These are phyloP conservation scores for Pyrus betulifolia DNA, from an alignment of 306 rosid genomes.

Conservation along the genomic window DNA sequence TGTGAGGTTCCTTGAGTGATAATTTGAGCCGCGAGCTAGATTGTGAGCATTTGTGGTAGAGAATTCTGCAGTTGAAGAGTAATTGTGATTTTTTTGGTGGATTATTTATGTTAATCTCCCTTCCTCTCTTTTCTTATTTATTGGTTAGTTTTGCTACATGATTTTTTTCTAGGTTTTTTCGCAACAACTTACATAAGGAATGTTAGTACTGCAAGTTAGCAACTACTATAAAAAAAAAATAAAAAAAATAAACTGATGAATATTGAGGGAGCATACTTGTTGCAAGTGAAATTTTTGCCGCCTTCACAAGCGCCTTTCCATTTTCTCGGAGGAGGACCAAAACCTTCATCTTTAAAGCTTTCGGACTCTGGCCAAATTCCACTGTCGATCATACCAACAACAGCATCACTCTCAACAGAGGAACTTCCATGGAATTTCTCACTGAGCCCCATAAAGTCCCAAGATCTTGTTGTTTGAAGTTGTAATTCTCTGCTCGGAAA, in stretches of 20 bases:
- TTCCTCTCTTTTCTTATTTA: too few relatives aligned
- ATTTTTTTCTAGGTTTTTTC: too few relatives aligned
- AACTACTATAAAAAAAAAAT: background rate
- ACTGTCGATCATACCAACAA: constrained; percentile 16
- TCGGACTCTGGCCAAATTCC: constrained; percentile 24
- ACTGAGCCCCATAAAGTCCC: constrained; percentile 26
- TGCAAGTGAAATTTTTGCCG: constrained; percentile 24
- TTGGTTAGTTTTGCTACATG: too few relatives aligned
- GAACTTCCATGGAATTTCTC: background rate
- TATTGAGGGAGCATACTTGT: constrained; percentile 6
- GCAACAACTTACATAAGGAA: too few relatives aligned
- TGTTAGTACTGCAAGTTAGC: background rate
- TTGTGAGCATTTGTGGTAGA: too few relatives aligned
- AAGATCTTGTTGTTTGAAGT: constrained; percentile 12
- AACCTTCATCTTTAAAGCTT: constrained; percentile 16
- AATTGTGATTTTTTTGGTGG: too few relatives aligned
- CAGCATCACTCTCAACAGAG: constrained; percentile 1
- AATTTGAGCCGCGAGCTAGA: too few relatives aligned
- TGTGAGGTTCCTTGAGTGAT: too few relatives aligned
- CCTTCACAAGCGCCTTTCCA: constrained; percentile 19
- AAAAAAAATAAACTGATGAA: background rate
- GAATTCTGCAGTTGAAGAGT: too few relatives aligned
- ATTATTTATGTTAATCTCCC: too few relatives aligned
- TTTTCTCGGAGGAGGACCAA: constrained; percentile 16
- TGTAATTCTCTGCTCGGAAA: background rate